Conservation (phyloP, 768 basidiomycete species). For the Atractiella rhizophila region DNA sequence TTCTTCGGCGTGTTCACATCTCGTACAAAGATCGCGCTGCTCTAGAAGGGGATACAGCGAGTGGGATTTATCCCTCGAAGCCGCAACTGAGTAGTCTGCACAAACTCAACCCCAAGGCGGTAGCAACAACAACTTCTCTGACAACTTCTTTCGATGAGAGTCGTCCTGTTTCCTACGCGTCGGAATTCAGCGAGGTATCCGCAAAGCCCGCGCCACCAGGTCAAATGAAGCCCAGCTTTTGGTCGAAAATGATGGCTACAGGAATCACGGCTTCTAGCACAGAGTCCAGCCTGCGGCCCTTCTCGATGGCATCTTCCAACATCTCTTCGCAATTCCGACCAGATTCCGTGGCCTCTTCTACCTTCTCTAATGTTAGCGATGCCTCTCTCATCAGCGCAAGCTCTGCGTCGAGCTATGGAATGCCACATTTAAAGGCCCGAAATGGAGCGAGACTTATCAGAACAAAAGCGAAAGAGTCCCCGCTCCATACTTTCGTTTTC, state of each 20-base stretch:
- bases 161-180: not conserved
- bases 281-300: too few relatives aligned
- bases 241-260: too few relatives aligned
- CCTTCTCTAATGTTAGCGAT: not conserved
- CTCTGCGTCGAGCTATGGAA: not conserved
- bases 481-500: constrained; percentile 33
- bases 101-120: too few relatives aligned
- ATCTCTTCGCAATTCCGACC: not conserved
- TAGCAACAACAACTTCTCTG: too few relatives aligned
- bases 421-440: too few relatives aligned
- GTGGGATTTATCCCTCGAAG: constrained; percentile 4
- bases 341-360: constrained; percentile 2
- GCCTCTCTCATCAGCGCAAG: not conserved
- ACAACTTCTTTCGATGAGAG: constrained; percentile 4
- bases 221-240: not conserved
- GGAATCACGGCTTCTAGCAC: too few relatives aligned
- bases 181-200: not conserved
- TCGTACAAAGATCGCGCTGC: constrained; percentile 18
- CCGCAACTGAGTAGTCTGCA: not conserved
- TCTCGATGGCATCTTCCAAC: not conserved
- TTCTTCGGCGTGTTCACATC: constrained; percentile 28
- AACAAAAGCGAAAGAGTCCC: constrained; percentile 11
- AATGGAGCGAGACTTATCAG: constrained; percentile 6
- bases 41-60: too few relatives aligned
- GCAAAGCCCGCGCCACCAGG: not conserved